phyloP scores from a whole-genome alignment of 108 stramenopile genomes.

The Fistulifera pelliculosa region DNA sequence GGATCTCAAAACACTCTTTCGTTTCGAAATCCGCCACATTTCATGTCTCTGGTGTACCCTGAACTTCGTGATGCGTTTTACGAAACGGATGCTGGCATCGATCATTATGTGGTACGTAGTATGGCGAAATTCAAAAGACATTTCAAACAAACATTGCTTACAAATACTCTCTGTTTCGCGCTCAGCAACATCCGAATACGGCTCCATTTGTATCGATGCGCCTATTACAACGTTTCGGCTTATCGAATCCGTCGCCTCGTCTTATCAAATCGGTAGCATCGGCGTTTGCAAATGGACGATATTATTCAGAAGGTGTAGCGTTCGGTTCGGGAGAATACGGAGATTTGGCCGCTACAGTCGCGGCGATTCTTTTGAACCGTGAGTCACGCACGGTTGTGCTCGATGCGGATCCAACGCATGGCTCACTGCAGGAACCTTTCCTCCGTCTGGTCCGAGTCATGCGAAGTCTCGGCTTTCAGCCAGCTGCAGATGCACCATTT shows the following conservation, averaged over 20 bases:
- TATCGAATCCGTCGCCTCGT: constrained; percentile 33
- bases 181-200: constrained; percentile 24
- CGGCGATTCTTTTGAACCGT: constrained; percentile 45
- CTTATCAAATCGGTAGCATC: constrained; percentile 22
- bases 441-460: constrained; percentile 20
- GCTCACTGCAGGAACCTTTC: constrained; percentile 27
- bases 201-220: constrained; percentile 40
- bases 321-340: constrained; percentile 53
- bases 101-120: constrained; percentile 31
- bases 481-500: neutral
- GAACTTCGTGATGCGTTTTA: constrained; percentile 27
- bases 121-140: constrained; percentile 3
- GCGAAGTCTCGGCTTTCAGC: constrained; percentile 18
- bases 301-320: constrained; percentile 2
- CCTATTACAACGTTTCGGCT: constrained; percentile 26
- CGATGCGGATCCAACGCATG: constrained; percentile 43
- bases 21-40: constrained; percentile 56
- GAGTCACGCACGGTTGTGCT: constrained; percentile 36
- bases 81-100: constrained; percentile 48
- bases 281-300: constrained; percentile 24
- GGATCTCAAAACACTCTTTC: constrained; percentile 1
- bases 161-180: neutral
- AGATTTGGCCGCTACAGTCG: constrained; percentile 40
- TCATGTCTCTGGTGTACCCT: constrained; percentile 27
- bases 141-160: constrained; percentile 25